Conservation (phyloP, 2,329 filamentous ascomycete species). For the Trichoderma sp. region DNA sequence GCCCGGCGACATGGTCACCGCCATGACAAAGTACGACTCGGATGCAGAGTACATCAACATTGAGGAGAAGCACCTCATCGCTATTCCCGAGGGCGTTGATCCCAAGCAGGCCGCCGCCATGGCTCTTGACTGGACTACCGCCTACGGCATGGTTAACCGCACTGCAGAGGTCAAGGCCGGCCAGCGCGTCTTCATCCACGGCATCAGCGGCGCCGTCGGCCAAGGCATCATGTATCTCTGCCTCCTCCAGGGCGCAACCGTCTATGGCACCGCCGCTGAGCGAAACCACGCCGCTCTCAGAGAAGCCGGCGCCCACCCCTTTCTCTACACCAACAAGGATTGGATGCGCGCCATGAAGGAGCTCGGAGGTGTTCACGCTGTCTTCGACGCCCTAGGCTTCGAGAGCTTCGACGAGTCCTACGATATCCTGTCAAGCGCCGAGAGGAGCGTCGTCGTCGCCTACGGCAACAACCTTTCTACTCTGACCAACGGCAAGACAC, state of each 20-base stretch:
- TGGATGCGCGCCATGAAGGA: conserved; percentile 47
- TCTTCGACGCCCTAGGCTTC: conserved; percentile 50
- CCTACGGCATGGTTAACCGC: conserved; percentile 39
- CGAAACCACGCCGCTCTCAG: conserved; percentile 44
- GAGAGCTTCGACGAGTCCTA: conserved; percentile 52
- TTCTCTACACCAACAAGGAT: conserved; percentile 48
- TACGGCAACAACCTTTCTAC: conserved; percentile 39
- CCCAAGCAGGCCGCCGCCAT: conserved; percentile 42
- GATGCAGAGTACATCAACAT: conserved; percentile 47
- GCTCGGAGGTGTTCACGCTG: conserved; percentile 46
- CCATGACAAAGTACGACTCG: conserved; percentile 41
- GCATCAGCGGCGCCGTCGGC: conserved; percentile 50
- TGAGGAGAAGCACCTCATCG: conserved; percentile 45
- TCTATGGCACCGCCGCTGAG: conserved; percentile 49
- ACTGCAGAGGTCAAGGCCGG: conserved; percentile 41
- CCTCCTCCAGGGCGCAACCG: conserved; percentile 43
- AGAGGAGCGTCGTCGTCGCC: conserved; percentile 40
- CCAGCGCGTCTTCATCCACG: conserved; percentile 50
- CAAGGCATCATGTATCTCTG: conserved; percentile 43
- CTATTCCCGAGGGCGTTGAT: conserved; percentile 42
- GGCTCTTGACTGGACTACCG: conserved; percentile 46
- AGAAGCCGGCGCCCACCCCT: conserved; percentile 41
- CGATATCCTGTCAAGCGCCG: conserved; percentile 37
- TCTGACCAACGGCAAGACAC: conserved; percentile 34
- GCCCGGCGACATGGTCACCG: conserved; percentile 36